phyloP scores from a whole-genome alignment of 495 filamentous ascomycete species.

The Neurospora sp. region DNA sequence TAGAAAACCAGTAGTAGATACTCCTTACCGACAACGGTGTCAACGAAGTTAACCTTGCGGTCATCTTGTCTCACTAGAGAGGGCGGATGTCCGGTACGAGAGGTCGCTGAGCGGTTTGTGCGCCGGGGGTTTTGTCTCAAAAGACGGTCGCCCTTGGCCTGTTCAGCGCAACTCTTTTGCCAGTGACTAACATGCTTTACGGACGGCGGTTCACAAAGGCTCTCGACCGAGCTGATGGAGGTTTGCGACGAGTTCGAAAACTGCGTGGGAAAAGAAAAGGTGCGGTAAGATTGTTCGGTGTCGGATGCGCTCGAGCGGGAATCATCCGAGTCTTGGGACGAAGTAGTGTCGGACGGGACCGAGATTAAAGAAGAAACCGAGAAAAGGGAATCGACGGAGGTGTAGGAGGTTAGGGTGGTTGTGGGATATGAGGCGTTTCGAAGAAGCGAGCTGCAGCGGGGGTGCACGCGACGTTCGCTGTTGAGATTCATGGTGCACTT shows the following conservation, averaged over 20 bases:
- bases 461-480: constrained; percentile 15
- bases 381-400: constrained; percentile 34
- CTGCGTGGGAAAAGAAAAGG: constrained; percentile 17
- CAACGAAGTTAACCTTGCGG: constrained; percentile 91
- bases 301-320: constrained; percentile 27
- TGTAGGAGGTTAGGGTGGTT: constrained; percentile 57
- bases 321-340: constrained; percentile 43
- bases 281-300: constrained; percentile 19
- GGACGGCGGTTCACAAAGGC: constrained; percentile 17
- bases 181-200: constrained; percentile 20
- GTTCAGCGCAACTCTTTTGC: constrained; percentile 12
- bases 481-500: constrained; percentile 44
- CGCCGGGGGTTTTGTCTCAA: constrained; percentile 76
- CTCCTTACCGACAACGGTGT: constrained; percentile 93
- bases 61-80: constrained; percentile 82
- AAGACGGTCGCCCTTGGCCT: constrained; percentile 40
- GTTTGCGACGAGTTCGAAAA: constrained; percentile 17
- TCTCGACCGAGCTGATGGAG: constrained; percentile 21
- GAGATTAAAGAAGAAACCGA: constrained; percentile 52
- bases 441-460: constrained; percentile 12
- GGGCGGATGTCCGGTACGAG: constrained; percentile 61
- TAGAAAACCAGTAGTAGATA: constrained; percentile 4
- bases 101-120: constrained; percentile 44
- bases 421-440: constrained; percentile 46
- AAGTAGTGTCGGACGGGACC: constrained; percentile 62